phyloP scores from a whole-genome alignment of 352 stramenopile species.

The Albugo candida region DNA sequence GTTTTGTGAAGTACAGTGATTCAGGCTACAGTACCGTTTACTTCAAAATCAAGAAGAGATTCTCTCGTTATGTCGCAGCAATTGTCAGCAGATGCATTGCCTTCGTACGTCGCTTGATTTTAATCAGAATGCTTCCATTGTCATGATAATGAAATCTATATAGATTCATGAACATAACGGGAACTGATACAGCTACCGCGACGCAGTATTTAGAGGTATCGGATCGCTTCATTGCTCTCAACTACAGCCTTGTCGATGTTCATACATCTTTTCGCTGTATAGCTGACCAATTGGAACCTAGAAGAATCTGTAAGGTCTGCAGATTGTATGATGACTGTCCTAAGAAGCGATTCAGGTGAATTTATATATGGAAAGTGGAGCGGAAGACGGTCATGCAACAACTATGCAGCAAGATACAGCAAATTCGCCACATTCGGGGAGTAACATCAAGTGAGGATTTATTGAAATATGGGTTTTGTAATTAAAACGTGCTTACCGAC shows the following conservation, averaged over 20 bases:
- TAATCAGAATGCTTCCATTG: no score
- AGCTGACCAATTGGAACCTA: conserved; percentile 63
- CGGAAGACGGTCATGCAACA: conserved; percentile 8
- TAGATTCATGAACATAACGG: conserved; percentile 78
- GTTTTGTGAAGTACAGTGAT: no score
- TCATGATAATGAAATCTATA: neutral
- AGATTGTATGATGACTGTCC: neutral
- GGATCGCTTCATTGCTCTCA: neutral
- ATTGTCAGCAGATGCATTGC: no score
- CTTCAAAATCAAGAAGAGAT: no score
- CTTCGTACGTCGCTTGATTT: no score
- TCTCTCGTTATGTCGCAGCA: no score
- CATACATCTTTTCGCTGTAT: conserved; percentile 2
- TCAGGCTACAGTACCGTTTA: no score
- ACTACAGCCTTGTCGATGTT: neutral
- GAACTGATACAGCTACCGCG: conserved; percentile 36
- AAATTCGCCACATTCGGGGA: conserved; percentile 14
- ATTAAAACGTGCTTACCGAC: neutral
- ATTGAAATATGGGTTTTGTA: conserved; percentile 1
- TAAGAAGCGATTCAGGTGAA: conserved; percentile 22
- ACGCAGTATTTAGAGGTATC: conserved; percentile 51
- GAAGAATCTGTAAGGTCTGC: conserved; percentile 35
- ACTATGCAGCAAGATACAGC: conserved; percentile 4
- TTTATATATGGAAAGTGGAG: conserved; percentile 68
- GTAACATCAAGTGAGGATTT: conserved; percentile 20